phyloP scores from a whole-genome alignment of 441 rosid species.

The Populus hybrid region DNA sequence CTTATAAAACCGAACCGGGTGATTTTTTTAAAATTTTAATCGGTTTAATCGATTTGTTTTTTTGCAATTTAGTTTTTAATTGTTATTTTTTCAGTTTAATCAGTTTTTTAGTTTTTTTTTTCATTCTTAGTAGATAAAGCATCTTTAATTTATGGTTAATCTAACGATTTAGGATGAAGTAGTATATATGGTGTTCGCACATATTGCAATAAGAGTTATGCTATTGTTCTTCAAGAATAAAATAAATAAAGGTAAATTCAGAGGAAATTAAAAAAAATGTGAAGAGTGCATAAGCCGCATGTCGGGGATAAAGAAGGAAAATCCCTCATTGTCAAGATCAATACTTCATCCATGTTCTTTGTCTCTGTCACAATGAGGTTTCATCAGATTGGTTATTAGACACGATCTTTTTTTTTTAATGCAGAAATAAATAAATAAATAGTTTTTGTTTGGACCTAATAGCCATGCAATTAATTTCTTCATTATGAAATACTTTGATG shows the following conservation, averaged over 20 bases:
- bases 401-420: neutral
- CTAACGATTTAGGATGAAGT: constrained; percentile 10
- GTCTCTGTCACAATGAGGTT: constrained; percentile 39
- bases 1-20: too few relatives aligned
- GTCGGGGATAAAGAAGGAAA: constrained; percentile 29
- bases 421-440: neutral
- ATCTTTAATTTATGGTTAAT: constrained; percentile 15
- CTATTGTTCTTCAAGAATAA: neutral
- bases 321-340: constrained; percentile 10
- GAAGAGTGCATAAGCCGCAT: constrained; percentile 32
- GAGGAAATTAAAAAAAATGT: neutral
- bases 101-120: too few relatives aligned
- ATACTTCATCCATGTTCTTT: constrained; percentile 40
- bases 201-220: neutral
- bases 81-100: too few relatives aligned
- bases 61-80: too few relatives aligned
- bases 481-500: too few relatives aligned
- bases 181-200: constrained; percentile 4
- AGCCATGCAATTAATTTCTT: too few relatives aligned
- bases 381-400: constrained; percentile 16
- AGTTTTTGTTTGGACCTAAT: constrained; percentile 7
- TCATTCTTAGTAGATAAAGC: neutral
- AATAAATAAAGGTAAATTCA: neutral
- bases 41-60: too few relatives aligned
- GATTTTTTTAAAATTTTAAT: too few relatives aligned